Base-by-base conservation (phyloP, 257 asterid genomes). In the Voacanga thouarsii region DNA sequence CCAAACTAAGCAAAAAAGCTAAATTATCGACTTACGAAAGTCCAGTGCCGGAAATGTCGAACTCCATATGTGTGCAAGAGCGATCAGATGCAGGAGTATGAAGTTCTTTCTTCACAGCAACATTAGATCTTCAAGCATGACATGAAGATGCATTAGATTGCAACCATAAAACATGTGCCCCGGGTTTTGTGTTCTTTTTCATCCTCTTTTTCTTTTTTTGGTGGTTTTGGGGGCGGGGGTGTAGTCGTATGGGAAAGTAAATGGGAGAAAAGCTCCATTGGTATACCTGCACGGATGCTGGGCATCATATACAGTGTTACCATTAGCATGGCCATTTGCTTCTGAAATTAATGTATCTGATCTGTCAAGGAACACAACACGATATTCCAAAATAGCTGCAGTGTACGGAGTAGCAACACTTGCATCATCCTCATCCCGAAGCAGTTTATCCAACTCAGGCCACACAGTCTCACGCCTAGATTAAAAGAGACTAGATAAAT, bases 31-130 rank as follows among this genome's bases (percentile, higher is more conserved):
- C 96, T 89, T 85, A 96, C 99, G 83, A 57, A 78, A 96, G 85
- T 64, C 98, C 98, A 65, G 96, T 86, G 90, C 97, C 96, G 60
- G 97, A 81, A 84, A 96, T 92, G 89, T 96, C 99, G 60, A 96
- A 96, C 81, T 96, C 99, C 85, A 96, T 82, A 88, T 96, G 99
- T 55, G 93, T 96, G 89, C 98, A 96, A 72, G 98, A 96, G 55
- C 98, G 98, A 70, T 96, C 99, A 7, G 99, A 96, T 45, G 88
- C 89, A 50, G 97, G 91, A 74, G 94, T 80, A 85, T 96, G 99
- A 84, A 96, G 98, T 87, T 96, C 99, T 85, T 83, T 92, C 93
- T 76, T 93, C 78, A 86, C 90, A 76, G 96, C 96, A 78, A 96
- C 96, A 80, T 90, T 89, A 80, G 86, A 88, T 76, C 98, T 96